Evolutionary conservation across 306 rosid genomes (phyloP), one percentile per base, ranked within the genome.

Genomic region (Prunus mongolica): DNA sequence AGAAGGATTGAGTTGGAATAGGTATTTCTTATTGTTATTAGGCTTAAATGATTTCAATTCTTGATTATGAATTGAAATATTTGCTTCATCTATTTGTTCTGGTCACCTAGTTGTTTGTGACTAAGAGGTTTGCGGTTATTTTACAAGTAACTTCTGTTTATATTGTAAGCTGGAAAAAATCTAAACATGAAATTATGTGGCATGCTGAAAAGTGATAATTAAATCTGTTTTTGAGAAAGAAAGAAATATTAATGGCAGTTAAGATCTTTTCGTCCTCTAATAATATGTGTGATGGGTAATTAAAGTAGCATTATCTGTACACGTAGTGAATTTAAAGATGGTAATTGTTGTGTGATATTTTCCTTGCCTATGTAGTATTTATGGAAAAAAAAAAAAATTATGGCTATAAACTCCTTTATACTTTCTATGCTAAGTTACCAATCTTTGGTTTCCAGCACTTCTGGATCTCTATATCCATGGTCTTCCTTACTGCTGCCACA

Each of bases 401-500:
- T 30, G 20, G 19, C 12, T 20, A 44, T 45, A 9, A 19, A 57
- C 60, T 61, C 64, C 24, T 76, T 70, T 51, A 72, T 51, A 20
- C 46, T 60, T 66, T 3, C 58, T 65, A 56, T 83, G 73, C 86
- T 84, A 22, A 86, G 63, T 78, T 57, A 57, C 69, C 18, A 52
- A 16, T 67, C 80, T 78, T 56, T 85, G 78, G 58, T 79, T 81
- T 86, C 76, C 80, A 95, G 98, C 98, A 95, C 87, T 95, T 95
- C 91, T 95, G 98, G 98, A 92, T 94, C 74, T 88, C 98, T 47
- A 95, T 95, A 76, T 88, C 98, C 82, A 95, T 95, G 98, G 97
- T 95, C 83, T 92, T 95, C 96, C 84, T 92, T 76, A 76, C 88
- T 72, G 98, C 98, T 52, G 98, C 97, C 20, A 90, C 98, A 60